phyloP scores from a whole-genome alignment of 1,284 basidiomycete species.

The Melanopsichium pennsylvanicum region DNA sequence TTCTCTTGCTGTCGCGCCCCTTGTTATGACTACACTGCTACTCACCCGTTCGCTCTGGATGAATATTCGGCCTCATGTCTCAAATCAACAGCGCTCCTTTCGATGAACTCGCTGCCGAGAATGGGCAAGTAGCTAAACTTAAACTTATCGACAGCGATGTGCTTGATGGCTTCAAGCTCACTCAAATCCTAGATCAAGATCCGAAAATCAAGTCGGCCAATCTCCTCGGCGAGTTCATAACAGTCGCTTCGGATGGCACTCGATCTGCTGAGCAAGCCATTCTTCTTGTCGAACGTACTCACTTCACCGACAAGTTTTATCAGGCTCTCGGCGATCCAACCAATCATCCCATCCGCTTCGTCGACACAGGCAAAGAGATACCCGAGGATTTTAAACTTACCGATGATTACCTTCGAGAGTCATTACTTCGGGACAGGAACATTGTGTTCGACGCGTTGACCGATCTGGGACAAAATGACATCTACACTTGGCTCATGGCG shows the following conservation, averaged over 20 bases:
- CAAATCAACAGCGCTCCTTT: too few species aligned
- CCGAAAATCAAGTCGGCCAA: constrained; percentile 43
- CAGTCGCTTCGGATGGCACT: neutral
- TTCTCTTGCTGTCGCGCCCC: too few species aligned
- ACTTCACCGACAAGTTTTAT: constrained; percentile 49
- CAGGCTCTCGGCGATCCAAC: neutral
- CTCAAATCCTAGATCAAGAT: constrained; percentile 48
- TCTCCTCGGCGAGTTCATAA: constrained; percentile 31
- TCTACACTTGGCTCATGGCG: constrained; percentile 63
- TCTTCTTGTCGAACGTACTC: constrained; percentile 60
- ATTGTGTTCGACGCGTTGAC: constrained; percentile 22
- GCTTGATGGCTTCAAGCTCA: constrained; percentile 51
- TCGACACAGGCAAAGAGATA: neutral
- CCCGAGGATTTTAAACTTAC: neutral
- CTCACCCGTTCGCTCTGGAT: too few species aligned
- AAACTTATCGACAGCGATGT: neutral
- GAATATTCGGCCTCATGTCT: too few species aligned
- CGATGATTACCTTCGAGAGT: neutral
- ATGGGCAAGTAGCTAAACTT: too few species aligned
- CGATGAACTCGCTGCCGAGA: too few species aligned
- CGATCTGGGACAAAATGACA: constrained; percentile 60
- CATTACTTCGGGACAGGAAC: neutral
- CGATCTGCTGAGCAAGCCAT: constrained; percentile 38
- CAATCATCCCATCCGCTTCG: neutral
- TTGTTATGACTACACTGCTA: too few species aligned